Conservation (phyloP, 805 yeast species). For the Ogataea saltuana region DNA sequence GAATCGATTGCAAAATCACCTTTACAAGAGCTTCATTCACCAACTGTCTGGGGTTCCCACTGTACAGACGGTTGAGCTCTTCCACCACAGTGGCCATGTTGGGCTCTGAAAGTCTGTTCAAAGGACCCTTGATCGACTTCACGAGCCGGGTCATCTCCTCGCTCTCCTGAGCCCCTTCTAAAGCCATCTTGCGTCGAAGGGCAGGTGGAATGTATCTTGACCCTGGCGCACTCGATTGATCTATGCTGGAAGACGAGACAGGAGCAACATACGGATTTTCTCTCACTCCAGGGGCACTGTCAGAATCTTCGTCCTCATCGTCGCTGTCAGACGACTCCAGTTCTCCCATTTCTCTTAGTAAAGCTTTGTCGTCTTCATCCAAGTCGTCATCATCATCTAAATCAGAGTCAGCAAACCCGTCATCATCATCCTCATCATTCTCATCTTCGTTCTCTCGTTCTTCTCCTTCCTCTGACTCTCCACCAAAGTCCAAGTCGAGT, state of each 20-base stretch:
- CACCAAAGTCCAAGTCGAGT: conserved; percentile 49
- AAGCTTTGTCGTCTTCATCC: conserved; percentile 34
- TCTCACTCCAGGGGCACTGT: conserved; percentile 28
- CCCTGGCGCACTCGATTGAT: conserved; percentile 30
- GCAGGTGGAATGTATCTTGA: conserved; percentile 85
- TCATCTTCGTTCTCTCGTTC: no score
- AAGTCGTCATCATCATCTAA: conserved; percentile 22
- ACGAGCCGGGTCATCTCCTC: conserved; percentile 52
- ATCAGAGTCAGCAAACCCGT: conserved; percentile 16
- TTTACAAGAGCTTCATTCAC: conserved; percentile 71
- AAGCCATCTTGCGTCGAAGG: conserved; percentile 54
- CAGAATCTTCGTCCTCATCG: conserved; percentile 26
- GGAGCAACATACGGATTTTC: conserved; percentile 84
- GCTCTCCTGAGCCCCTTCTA: conserved; percentile 37
- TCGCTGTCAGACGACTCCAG: conserved; percentile 28
- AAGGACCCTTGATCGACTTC: conserved; percentile 73
- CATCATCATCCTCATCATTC: no score
- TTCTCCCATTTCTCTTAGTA: conserved; percentile 36
- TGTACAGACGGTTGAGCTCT: conserved; percentile 64
- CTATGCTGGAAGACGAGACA: conserved; percentile 23
- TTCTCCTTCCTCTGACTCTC: conserved; percentile 15
- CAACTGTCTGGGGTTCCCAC: conserved; percentile 70
- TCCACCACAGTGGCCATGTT: conserved; percentile 70
- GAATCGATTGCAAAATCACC: conserved; percentile 63
- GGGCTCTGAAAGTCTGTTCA: conserved; percentile 88